A percentile compares a stretch with the other conserved stretches of the same genome.
These are phyloP conservation scores for Alternaria atra DNA, from an alignment of 2,329 filamentous ascomycete species.

Conservation along the genomic window DNA sequence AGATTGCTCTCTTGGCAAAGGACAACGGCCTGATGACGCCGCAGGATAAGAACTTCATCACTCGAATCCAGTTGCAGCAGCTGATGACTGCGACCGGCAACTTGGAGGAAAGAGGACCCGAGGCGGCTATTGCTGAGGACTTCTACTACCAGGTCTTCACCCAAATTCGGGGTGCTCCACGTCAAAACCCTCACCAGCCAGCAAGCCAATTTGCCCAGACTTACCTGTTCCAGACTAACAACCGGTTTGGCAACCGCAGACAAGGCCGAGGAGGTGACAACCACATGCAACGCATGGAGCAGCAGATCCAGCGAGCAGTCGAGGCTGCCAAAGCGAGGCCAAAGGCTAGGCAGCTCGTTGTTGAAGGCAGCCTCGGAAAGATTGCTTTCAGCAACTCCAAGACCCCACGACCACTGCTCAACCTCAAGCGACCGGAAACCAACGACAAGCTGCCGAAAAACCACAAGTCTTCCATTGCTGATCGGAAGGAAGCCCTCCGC, in stretches of 20 bases:
- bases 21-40: slow-evolving; percentile 99
- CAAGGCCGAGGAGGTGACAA: slow-evolving; percentile 89
- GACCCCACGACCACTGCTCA: slow-evolving; percentile 92
- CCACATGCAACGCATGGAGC: slow-evolving; percentile 98
- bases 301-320: slow-evolving; percentile 96
- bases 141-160: slow-evolving; percentile 99
- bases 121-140: slow-evolving; percentile 86
- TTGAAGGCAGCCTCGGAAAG: slow-evolving; percentile 95
- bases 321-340: slow-evolving; percentile 97
- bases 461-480: slow-evolving; percentile 64
- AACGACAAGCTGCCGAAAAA: slow-evolving; percentile 58
- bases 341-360: slow-evolving; percentile 96
- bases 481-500: slow-evolving; percentile 82
- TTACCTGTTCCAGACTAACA: slow-evolving; percentile 94
- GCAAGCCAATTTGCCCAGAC: slow-evolving; percentile 97
- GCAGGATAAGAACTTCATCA: slow-evolving; percentile 99
- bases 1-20: slow-evolving; percentile 91
- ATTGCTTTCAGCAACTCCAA: slow-evolving; percentile 99
- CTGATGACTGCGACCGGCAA: slow-evolving; percentile 92
- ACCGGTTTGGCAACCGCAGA: slow-evolving; percentile 78
- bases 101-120: slow-evolving; percentile 78
- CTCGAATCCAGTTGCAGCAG: slow-evolving; percentile 95
- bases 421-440: slow-evolving; percentile 87
- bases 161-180: slow-evolving; percentile 88
- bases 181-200: slow-evolving; percentile 91